phyloP scores from a whole-genome alignment of 768 basidiomycete genomes.

The Mycena kentingensis region DNA sequence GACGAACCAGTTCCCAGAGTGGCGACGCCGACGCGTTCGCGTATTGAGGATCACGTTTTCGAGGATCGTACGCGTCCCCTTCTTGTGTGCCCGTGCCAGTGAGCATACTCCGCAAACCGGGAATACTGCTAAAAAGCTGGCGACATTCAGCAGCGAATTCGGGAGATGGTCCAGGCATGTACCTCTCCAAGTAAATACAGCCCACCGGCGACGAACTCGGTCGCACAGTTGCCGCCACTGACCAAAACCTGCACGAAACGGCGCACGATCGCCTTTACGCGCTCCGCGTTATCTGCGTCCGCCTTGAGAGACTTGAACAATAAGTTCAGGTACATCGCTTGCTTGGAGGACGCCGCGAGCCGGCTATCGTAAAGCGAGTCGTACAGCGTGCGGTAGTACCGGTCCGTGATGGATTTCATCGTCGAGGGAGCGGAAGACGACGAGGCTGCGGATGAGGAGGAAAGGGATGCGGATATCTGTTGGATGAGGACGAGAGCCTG shows the following conservation, averaged over 20 bases:
- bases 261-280: constrained; percentile 80
- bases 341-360: constrained; percentile 81
- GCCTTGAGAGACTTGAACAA: constrained; percentile 88
- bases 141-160: background rate
- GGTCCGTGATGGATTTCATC: constrained; percentile 55
- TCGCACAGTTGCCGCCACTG: constrained; percentile 68
- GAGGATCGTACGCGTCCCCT: constrained; percentile 69
- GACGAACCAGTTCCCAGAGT: constrained; percentile 86
- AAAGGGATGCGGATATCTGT: constrained; percentile 68
- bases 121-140: constrained; percentile 45
- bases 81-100: constrained; percentile 29
- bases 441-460: constrained; percentile 39
- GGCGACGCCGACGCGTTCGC: constrained; percentile 78
- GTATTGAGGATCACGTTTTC: constrained; percentile 88
- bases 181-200: constrained; percentile 89
- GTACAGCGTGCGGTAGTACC: constrained; percentile 85
- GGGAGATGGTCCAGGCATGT: constrained; percentile 22
- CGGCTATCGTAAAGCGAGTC: constrained; percentile 85
- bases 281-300: constrained; percentile 51
- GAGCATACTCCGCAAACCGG: constrained; percentile 45
- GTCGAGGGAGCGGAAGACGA: constrained; percentile 41
- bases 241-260: constrained; percentile 81
- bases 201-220: constrained; percentile 88
- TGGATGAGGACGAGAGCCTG: constrained; percentile 89
- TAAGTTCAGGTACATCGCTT: constrained; percentile 95